These are phyloP conservation scores for Peronospora belbahrii DNA, from an alignment of 352 stramenopile genomes.

Conservation along the genomic window DNA sequence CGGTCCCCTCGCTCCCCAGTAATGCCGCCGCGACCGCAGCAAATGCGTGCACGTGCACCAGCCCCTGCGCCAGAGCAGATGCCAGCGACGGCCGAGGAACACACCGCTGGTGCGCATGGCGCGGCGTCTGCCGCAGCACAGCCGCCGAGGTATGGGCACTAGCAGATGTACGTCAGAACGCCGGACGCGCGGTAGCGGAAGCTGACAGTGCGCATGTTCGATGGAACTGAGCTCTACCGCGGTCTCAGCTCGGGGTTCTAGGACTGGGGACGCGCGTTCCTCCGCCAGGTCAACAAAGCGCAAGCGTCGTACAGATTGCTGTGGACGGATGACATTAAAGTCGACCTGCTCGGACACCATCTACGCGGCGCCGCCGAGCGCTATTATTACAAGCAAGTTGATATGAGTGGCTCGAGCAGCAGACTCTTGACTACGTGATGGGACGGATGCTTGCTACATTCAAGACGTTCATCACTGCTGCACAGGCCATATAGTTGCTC, in stretches of 20 bases:
- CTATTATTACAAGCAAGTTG: conserved; percentile 3
- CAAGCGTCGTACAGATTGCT: not conserved
- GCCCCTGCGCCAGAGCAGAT: too few species aligned
- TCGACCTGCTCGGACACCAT: not conserved
- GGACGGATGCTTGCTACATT: not conserved
- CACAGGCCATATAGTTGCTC: not conserved
- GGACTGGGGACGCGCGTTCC: not conserved
- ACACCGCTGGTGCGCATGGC: too few species aligned
- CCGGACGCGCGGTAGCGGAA: too few species aligned
- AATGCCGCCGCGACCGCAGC: too few species aligned
- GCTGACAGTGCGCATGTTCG: too few species aligned
- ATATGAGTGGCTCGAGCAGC: not conserved
- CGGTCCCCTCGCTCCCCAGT: too few species aligned
- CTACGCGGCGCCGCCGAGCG: not conserved
- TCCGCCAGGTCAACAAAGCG: not conserved
- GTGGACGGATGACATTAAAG: conserved; percentile 1
- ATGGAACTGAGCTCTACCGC: too few species aligned
- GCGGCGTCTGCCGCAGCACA: too few species aligned
- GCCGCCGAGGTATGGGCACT: too few species aligned
- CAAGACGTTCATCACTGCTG: conserved; percentile 1
- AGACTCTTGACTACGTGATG: conserved; percentile 1
- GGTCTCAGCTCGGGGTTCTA: not conserved
- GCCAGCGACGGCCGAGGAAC: too few species aligned
- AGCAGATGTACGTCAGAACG: too few species aligned
- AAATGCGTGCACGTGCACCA: too few species aligned